Evolutionary conservation across 768 basidiomycete genomes (phyloP).

Genomic region (Russula sp.): DNA sequence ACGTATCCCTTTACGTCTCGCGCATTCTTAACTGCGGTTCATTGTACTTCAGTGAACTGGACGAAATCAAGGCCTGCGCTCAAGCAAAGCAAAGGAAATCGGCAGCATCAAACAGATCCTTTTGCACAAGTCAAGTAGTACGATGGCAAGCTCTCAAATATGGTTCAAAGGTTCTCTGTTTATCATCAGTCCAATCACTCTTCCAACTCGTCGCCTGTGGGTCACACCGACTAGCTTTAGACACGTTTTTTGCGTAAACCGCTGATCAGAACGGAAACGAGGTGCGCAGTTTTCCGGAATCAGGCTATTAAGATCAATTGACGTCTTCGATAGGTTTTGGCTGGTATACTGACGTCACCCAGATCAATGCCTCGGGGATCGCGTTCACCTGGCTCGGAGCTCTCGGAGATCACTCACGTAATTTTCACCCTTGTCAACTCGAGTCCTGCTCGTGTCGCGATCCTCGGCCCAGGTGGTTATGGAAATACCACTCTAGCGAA

Average conservation of each 20-base stretch:
- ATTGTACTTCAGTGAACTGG: constrained; percentile 5
- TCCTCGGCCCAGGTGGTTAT: constrained; percentile 10
- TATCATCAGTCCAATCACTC: not conserved
- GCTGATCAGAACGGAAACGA: not conserved
- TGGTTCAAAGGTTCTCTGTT: constrained; percentile 7
- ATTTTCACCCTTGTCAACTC: not conserved
- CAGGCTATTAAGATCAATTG: not conserved
- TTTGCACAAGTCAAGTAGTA: constrained; percentile 4
- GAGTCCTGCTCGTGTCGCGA: constrained; percentile 8
- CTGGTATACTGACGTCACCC: not conserved
- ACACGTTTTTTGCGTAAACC: not conserved
- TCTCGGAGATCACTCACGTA: too few relatives aligned
- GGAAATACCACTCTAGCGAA: constrained; percentile 11
- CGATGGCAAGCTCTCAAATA: constrained; percentile 1
- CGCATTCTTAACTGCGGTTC: not conserved
- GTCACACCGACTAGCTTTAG: not conserved
- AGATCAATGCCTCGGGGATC: not conserved
- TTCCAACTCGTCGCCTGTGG: not conserved
- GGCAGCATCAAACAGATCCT: not conserved
- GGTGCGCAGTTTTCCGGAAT: not conserved
- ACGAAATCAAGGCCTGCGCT: not conserved
- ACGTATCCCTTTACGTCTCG: not conserved
- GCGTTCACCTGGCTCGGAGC: not conserved
- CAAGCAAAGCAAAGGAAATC: not conserved
- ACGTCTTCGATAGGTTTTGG: not conserved